A percentile compares a stretch with the other conserved stretches of the same genome.
Evolutionary conservation across 441 rosid species (phyloP).

Genomic region (Arabidopsis lyrata): DNA sequence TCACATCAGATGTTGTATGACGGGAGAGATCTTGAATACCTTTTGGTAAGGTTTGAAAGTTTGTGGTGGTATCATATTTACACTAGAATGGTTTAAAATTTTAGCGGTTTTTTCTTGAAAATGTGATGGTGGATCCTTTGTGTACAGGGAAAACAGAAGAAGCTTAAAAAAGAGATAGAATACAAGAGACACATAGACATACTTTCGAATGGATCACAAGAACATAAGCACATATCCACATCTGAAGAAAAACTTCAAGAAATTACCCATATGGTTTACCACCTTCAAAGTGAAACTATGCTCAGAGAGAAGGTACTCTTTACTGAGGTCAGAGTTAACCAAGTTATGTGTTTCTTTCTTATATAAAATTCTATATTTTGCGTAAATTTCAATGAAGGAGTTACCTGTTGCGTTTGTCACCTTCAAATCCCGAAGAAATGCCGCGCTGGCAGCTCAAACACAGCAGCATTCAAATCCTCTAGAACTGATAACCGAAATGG

Average conservation of each 20-base stretch:
- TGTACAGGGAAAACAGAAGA: constrained; percentile 68
- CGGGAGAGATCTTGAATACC: constrained; percentile 61
- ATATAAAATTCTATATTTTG: background rate
- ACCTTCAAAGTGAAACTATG: constrained; percentile 58
- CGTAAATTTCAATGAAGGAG: constrained; percentile 55
- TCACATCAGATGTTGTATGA: constrained; percentile 77
- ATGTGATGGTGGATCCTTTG: constrained; percentile 23
- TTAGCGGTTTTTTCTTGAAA: background rate
- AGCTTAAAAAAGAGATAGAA: constrained; percentile 56
- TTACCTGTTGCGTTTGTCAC: constrained; percentile 81
- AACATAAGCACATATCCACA: constrained; percentile 43
- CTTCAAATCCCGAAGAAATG: constrained; percentile 77
- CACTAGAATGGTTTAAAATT: background rate
- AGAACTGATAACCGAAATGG: constrained; percentile 74
- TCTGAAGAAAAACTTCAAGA: constrained; percentile 74
- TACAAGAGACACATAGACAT: constrained; percentile 49
- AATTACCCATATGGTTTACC: constrained; percentile 54
- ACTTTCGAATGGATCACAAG: constrained; percentile 45
- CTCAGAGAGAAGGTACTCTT: constrained; percentile 66
- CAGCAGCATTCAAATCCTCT: constrained; percentile 86
- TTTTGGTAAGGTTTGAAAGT: constrained; percentile 59
- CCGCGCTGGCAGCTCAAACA: constrained; percentile 78
- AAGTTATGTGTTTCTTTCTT: background rate
- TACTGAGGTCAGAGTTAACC: constrained; percentile 14
- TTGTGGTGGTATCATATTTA: background rate